phyloP scores from a whole-genome alignment of 108 stramenopile genomes.

The Skeletonema grethae region DNA sequence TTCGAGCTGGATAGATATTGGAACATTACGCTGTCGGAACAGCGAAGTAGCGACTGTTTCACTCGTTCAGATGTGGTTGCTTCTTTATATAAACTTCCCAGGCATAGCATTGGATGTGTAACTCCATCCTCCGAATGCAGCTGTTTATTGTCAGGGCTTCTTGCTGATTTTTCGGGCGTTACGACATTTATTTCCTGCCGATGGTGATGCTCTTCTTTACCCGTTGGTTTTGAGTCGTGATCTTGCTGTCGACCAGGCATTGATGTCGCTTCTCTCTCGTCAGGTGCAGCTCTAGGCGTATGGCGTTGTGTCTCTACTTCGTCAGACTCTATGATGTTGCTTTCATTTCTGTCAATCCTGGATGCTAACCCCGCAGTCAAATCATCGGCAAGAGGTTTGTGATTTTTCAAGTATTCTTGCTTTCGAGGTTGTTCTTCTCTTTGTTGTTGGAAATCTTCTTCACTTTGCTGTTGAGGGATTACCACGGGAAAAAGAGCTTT shows the following conservation, averaged over 20 bases:
- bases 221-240: too few relatives aligned
- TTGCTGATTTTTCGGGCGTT: background rate
- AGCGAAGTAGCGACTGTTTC: conserved; percentile 24
- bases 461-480: background rate
- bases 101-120: conserved; percentile 36
- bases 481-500: background rate
- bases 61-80: conserved; percentile 30
- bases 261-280: background rate
- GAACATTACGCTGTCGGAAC: conserved; percentile 11
- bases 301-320: background rate
- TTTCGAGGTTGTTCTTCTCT: conserved; percentile 18
- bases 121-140: conserved; percentile 12
- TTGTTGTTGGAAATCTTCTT: background rate
- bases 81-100: conserved; percentile 39
- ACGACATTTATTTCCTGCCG: too few relatives aligned
- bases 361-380: conserved; percentile 22
- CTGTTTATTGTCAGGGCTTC: background rate
- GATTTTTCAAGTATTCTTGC: conserved; percentile 5
- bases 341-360: background rate
- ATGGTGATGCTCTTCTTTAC: too few relatives aligned
- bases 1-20: background rate
- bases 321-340: background rate
- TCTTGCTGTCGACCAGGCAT: too few relatives aligned
- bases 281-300: background rate
- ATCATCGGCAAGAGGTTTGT: conserved; percentile 40